Percentiles rank a stretch among this genome's conserved stretches.
These are phyloP conservation scores for Cadophora sp. DNA, from an alignment of 2,329 filamentous ascomycete genomes.

Conservation along the genomic window DNA sequence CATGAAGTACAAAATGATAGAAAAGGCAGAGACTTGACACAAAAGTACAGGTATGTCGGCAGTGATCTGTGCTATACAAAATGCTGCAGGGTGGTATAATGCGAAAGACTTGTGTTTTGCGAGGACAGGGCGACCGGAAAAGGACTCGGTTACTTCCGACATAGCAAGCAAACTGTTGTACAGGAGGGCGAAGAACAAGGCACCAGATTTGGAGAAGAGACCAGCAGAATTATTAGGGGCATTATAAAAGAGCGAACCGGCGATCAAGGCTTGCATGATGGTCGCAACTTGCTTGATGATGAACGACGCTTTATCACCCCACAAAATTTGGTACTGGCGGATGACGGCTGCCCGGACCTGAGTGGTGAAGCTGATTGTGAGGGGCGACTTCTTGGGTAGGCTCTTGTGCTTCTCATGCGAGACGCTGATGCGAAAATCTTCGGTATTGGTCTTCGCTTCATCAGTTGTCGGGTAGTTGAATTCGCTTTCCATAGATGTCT, in stretches of 20 bases:
- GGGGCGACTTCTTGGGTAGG: conserved; percentile 58
- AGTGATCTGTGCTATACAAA: conserved; percentile 63
- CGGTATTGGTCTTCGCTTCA: conserved; percentile 51
- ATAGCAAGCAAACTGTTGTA: conserved; percentile 68
- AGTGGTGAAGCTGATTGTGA: conserved; percentile 59
- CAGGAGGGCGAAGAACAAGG: conserved; percentile 68
- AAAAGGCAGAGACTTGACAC: conserved; percentile 64
- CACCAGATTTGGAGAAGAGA: conserved; percentile 68
- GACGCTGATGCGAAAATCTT: conserved; percentile 60
- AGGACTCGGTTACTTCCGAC: conserved; percentile 70
- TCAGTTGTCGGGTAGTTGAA: conserved; percentile 62
- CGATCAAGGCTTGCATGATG: conserved; percentile 64
- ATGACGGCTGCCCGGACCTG: conserved; percentile 63
- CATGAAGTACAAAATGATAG: conserved; percentile 69
- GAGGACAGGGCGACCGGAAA: conserved; percentile 63
- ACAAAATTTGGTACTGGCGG: conserved; percentile 70
- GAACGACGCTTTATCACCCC: conserved; percentile 69
- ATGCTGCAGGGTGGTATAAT: conserved; percentile 62
- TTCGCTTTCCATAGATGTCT: conserved; percentile 57
- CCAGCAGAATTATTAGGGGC: conserved; percentile 62
- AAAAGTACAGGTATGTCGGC: conserved; percentile 62
- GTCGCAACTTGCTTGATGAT: conserved; percentile 66
- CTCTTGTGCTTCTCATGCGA: conserved; percentile 60
- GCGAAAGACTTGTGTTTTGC: conserved; percentile 65
- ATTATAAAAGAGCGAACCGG: conserved; percentile 72